Conservation (phyloP, 176 grass and related monocot species). For the Elaeis guineensis region DNA sequence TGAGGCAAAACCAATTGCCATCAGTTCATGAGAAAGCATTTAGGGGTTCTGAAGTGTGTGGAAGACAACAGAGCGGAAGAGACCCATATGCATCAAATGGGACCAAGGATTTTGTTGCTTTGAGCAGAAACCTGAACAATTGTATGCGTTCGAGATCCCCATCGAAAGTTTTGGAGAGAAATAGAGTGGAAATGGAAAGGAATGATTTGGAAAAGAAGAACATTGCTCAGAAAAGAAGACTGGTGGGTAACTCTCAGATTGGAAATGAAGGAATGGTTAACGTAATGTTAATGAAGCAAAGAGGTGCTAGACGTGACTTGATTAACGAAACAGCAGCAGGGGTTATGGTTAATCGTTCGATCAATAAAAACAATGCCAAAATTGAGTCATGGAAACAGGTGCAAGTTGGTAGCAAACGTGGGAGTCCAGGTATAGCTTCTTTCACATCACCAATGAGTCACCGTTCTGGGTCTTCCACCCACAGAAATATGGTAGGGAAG, state of each 20-base stretch:
- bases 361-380: constrained; percentile 8
- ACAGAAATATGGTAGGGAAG: constrained; percentile 15
- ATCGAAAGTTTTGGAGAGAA: constrained; percentile 33
- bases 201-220: constrained; percentile 18
- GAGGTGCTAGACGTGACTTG: constrained; percentile 33
- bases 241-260: not conserved
- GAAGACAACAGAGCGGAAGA: constrained; percentile 20
- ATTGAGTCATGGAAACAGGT: constrained; percentile 16
- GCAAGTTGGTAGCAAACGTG: constrained; percentile 11
- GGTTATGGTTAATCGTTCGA: constrained; percentile 33
- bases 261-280: constrained; percentile 22
- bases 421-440: constrained; percentile 29
- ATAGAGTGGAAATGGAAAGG: not conserved
- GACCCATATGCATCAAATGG: constrained; percentile 5
- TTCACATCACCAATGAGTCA: constrained; percentile 39
- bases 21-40: constrained; percentile 9
- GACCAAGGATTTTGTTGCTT: constrained; percentile 28
- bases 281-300: constrained; percentile 10
- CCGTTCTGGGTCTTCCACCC: constrained; percentile 2
- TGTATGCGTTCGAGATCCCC: constrained; percentile 31
- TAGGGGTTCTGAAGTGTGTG: constrained; percentile 8
- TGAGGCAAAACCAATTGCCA: constrained; percentile 50
- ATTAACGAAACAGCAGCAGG: constrained; percentile 37
- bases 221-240: constrained; percentile 19
- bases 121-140: constrained; percentile 35